A percentile compares a stretch with the other conserved stretches of the same genome.
Evolutionary conservation across 345 rosid species (phyloP).

Genomic region (Boechera divaricarpa): DNA sequence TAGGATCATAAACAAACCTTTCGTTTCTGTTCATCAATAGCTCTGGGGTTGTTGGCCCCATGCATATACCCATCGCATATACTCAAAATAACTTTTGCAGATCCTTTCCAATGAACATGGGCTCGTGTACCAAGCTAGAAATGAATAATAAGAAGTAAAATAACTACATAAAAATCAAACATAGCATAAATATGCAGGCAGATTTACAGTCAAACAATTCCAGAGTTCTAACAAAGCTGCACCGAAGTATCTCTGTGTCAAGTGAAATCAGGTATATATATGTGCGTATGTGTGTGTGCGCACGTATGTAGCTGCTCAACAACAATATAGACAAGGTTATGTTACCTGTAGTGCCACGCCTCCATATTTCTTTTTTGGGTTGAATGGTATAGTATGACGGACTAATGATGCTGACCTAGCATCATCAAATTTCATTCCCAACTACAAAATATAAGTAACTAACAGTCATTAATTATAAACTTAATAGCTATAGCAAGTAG

Average conservation of each 20-base stretch:
- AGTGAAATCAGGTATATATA: neutral
- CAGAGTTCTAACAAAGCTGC: neutral
- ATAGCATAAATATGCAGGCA: neutral
- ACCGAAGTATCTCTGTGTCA: neutral
- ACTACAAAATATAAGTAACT: constrained; percentile 52
- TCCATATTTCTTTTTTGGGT: constrained; percentile 89
- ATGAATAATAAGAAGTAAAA: constrained; percentile 4
- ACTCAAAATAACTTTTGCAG: constrained; percentile 80
- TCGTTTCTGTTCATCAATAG: constrained; percentile 56
- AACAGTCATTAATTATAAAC: constrained; percentile 15
- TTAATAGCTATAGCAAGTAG: constrained; percentile 19
- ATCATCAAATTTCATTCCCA: constrained; percentile 80
- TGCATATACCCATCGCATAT: constrained; percentile 69
- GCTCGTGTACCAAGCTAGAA: constrained; percentile 59
- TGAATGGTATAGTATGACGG: constrained; percentile 77
- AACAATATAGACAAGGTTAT: neutral
- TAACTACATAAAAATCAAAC: constrained; percentile 45
- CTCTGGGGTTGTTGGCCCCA: constrained; percentile 50
- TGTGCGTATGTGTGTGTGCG: neutral
- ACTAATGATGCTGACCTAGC: constrained; percentile 61
- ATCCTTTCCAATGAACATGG: constrained; percentile 90
- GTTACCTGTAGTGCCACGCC: constrained; percentile 69
- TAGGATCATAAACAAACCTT: constrained; percentile 46
- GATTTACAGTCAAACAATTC: neutral
- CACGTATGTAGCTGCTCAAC: neutral